Evolutionary conservation across 2,329 filamentous ascomycete genomes (phyloP), one percentile per base, ranked within the genome.

Genomic region (Ambrosiella cleistominuta): DNA sequence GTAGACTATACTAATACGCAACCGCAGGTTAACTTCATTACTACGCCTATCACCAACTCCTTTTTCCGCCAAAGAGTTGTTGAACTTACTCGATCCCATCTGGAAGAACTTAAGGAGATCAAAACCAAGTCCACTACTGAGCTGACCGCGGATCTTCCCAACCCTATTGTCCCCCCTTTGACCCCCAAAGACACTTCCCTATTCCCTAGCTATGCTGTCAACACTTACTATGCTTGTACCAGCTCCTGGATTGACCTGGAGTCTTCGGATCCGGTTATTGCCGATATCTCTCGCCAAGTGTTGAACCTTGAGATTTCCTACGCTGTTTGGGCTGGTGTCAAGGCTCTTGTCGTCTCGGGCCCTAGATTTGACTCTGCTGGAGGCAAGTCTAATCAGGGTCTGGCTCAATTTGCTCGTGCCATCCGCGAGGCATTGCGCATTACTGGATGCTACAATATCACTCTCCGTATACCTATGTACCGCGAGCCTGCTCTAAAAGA

Each of bases 231-330:
- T 54, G 87, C 82, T 12, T 83, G 85, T 60, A 81, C 82, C n/a
- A 95, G 89, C 68, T 80, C 88, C 5, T 97, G 91, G 91, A 91
- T 95, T 63, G 90, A 97, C 67, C 73, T 97, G 11, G 85, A 83
- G 65, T 95, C 90, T 1, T 72, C 82, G 1, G 85, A 96, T 68
- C 86, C 89, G 6, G 70, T 91, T 62, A 83, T 97, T 62, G 82
- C 88, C 7, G 87, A 86, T 68, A 78, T 97, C 60, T 96, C 91
- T 40, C 82, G 87, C 50, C 91, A 96, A 70, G 86, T 95, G 6
- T 75, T 98, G 62, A 89, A 89, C 67, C 77, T 95, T 44, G 93
- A 98, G 68, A 79, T 97, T 53, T 86, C 88, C 54, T 98, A 96
- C 71, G 93, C 94, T 62, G 90, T 88, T 62, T 98, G 97, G 71